Evolutionary conservation across 2,329 filamentous ascomycete genomes (phyloP).

Genomic region (Stemphylium beticola): DNA sequence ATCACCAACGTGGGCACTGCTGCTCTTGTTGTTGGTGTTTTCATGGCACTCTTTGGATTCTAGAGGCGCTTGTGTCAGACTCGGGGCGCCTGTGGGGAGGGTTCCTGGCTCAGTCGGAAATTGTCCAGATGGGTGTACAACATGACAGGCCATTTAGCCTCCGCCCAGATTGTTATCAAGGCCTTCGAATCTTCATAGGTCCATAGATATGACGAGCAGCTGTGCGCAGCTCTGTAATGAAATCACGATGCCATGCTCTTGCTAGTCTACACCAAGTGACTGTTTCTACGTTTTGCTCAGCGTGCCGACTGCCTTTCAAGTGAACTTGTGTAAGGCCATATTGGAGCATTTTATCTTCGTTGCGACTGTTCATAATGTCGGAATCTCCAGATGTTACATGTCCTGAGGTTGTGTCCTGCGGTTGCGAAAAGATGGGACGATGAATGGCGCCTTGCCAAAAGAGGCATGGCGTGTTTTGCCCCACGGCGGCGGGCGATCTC

Average conservation of each 20-base stretch:
- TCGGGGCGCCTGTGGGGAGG: not conserved
- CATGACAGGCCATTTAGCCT: not conserved
- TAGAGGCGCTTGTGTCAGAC: not conserved
- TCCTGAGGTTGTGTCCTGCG: not conserved
- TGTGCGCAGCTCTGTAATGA: not conserved
- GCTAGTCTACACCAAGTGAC: not conserved
- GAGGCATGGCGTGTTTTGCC: conserved; percentile 6
- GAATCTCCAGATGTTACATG: not conserved
- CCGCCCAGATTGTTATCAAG: not conserved
- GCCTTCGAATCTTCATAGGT: not conserved
- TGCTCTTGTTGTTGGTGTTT: conserved; percentile 4
- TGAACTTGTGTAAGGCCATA: not conserved
- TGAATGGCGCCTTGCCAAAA: conserved; percentile 2
- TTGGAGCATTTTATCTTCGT: no score
- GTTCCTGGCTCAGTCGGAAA: not conserved
- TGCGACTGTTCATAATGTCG: no score
- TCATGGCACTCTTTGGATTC: conserved; percentile 8
- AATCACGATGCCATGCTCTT: conserved; percentile 2
- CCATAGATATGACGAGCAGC: not conserved
- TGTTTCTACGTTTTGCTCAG: not conserved
- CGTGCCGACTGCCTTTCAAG: not conserved
- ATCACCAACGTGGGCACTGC: conserved; percentile 4
- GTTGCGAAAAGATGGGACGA: not conserved
- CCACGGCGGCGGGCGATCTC: conserved; percentile 23
- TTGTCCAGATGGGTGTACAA: not conserved